Conservation (phyloP, 306 rosid species). For the Cicer cuneatum region DNA sequence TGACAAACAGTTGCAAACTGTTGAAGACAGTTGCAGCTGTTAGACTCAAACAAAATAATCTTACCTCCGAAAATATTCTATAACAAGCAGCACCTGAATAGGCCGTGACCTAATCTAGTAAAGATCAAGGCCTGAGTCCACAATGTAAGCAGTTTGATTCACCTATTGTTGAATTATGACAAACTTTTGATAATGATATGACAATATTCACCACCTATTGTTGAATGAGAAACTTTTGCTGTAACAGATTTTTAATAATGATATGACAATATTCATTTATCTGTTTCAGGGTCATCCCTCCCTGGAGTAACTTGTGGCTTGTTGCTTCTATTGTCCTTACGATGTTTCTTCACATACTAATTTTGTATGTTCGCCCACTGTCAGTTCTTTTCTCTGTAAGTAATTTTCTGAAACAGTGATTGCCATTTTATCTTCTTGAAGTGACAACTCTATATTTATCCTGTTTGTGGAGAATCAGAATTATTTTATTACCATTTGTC, state of each 20-base stretch:
- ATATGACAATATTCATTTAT: slow-evolving; percentile 34
- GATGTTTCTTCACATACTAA: slow-evolving; percentile 81
- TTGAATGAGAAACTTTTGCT: neutral
- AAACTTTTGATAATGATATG: slow-evolving; percentile 24
- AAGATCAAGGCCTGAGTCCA: slow-evolving; percentile 2
- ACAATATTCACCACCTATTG: slow-evolving; percentile 25
- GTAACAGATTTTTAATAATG: neutral
- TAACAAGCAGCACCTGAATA: neutral
- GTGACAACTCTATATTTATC: slow-evolving; percentile 32
- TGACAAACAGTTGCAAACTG: slow-evolving; percentile 11
- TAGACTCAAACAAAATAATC: slow-evolving; percentile 6
- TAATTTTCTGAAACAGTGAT: slow-evolving; percentile 43
- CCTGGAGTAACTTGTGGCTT: slow-evolving; percentile 98
- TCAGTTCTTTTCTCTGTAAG: slow-evolving; percentile 96
- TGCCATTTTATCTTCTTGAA: slow-evolving; percentile 33
- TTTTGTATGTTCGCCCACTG: slow-evolving; percentile 89
- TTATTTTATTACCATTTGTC: slow-evolving; percentile 30
- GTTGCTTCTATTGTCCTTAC: slow-evolving; percentile 89
- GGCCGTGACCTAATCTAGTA: neutral
- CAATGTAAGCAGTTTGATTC: neutral
- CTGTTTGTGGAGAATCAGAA: slow-evolving; percentile 36
- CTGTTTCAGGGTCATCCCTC: slow-evolving; percentile 83
- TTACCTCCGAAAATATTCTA: neutral
- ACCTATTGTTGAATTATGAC: slow-evolving; percentile 30
- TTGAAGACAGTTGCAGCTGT: slow-evolving; percentile 11